phyloP scores from a whole-genome alignment of 768 basidiomycete species.

The Naganishia friedmannii region DNA sequence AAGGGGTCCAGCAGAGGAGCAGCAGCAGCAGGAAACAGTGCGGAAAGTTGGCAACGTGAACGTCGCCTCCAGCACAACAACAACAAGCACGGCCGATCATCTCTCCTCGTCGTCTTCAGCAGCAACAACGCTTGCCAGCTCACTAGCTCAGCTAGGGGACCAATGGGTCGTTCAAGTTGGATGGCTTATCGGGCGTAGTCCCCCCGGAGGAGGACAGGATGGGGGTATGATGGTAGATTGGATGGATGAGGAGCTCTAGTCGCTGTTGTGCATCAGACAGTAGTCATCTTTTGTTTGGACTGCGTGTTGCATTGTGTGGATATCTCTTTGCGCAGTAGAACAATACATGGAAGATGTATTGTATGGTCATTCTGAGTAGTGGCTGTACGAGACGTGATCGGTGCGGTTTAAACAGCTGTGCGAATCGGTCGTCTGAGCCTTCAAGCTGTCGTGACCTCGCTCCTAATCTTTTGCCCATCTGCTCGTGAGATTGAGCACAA shows the following conservation, averaged over 20 bases:
- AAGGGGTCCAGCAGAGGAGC: too few relatives aligned
- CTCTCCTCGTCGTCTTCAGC: not conserved
- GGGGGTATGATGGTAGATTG: constrained; percentile 3
- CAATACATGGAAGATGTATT: too few relatives aligned
- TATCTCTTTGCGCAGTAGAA: too few relatives aligned
- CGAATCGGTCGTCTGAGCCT: too few relatives aligned
- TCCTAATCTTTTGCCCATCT: too few relatives aligned
- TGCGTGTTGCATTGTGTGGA: too few relatives aligned
- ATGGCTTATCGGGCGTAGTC: constrained; percentile 8
- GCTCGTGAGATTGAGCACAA: too few relatives aligned
- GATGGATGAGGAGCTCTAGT: constrained; percentile 17
- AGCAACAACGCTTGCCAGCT: not conserved
- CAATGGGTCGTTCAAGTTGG: constrained; percentile 8
- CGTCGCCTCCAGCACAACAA: not conserved
- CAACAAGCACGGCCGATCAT: not conserved
- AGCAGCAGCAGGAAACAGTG: not conserved
- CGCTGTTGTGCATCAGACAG: not conserved
- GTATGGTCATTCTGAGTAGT: too few relatives aligned
- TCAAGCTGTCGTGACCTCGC: too few relatives aligned
- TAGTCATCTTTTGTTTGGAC: not conserved
- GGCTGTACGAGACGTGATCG: too few relatives aligned
- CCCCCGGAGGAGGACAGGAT: not conserved
- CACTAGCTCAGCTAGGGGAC: not conserved
- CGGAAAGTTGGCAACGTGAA: not conserved
- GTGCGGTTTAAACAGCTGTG: too few relatives aligned